phyloP scores from a whole-genome alignment of 306 rosid genomes.

The Boehmeria nivea region DNA sequence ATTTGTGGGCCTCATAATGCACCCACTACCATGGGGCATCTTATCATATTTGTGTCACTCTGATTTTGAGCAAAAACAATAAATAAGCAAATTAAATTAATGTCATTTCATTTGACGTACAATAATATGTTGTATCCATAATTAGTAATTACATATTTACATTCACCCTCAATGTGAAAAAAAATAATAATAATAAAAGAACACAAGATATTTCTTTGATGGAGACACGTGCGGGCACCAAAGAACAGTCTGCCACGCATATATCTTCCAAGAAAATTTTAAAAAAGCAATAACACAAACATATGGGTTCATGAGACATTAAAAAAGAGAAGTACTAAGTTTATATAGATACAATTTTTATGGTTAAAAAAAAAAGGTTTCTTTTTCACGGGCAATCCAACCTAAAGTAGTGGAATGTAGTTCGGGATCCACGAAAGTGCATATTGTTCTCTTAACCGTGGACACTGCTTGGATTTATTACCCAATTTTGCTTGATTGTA shows the following conservation, averaged over 20 bases:
- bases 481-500: no score
- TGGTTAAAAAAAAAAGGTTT: no score
- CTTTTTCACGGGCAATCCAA: conserved; percentile 4
- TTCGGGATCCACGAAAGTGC: not conserved
- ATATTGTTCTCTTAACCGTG: not conserved
- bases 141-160: no score
- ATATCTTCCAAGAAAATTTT: no score
- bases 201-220: no score
- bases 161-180: no score
- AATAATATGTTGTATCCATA: no score
- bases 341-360: not conserved
- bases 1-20: not conserved
- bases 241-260: not conserved
- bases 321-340: not conserved
- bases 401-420: not conserved
- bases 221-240: not conserved
- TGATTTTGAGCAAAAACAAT: not conserved
- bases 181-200: no score
- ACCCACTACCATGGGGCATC: not conserved
- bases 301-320: conserved; percentile 1
- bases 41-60: not conserved
- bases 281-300: no score
- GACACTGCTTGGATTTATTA: not conserved
- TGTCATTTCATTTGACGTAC: no score
- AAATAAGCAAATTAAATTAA: not conserved